Base-by-base conservation (phyloP, 306 rosid species). In the Vigna trinervia region DNA sequence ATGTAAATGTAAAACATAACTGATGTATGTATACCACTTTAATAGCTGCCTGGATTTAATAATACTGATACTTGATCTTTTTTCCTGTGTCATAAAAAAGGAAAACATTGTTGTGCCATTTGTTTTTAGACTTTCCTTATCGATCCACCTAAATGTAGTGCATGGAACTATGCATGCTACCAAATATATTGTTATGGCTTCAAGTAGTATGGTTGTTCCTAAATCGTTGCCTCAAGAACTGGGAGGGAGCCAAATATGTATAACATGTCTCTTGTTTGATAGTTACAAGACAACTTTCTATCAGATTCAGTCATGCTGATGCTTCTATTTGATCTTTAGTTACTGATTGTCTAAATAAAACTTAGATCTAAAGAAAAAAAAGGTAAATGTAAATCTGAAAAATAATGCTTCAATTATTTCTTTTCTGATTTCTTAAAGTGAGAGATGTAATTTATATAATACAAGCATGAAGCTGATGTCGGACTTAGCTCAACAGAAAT, bases 201-300 rank as follows among this genome's bases (percentile, higher is more conserved):
- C 52, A 73, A 64, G 47, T 56, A 47, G 52, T 47, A 30, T 83
- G 28, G 3, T 38, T 73, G 32, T 68, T 56, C 50, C 23, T 23
- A 74, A 58, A 69, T 63, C 62, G 38, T 59, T 74, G 54, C 58
- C 74, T 56, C 26, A 57, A 23, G 48, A 69, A 12, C 78, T 74
- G 64, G 51, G 69, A 74, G 50, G 51, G 69, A 74, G 50, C 60
- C 71, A 20, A 61, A 45, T 59, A 57, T 71, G 15, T 69, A 22
- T 61, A 22, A 26, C 26, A 13, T 61, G 23, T 79, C 52, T 17
- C 58, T 79, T 74, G 32, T 63, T 60, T 26, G 43, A 28, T 79
- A n/a, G 23, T 52, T 58, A 58, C 61, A 17, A 20, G 47, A 54
- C 12, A 77, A 61, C 67, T 74, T 60, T 57, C 46, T 41, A 41